Evolutionary conservation across 2,329 filamentous ascomycete species (phyloP).

Genomic region (Bipolaris sorokiniana): DNA sequence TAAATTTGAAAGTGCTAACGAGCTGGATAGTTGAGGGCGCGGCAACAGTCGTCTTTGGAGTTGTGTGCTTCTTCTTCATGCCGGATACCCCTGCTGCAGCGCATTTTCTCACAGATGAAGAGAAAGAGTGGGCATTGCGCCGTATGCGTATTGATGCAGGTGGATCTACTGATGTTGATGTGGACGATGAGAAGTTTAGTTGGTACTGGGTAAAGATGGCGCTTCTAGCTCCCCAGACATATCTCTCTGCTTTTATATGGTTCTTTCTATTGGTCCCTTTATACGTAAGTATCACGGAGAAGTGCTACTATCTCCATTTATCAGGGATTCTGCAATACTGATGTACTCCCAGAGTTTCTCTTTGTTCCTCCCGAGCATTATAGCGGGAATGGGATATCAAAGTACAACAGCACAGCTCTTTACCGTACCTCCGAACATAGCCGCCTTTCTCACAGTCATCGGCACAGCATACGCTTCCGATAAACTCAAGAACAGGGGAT

Average conservation of each 20-base stretch:
- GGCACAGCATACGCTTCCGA: conserved; percentile 56
- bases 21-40: conserved; percentile 37
- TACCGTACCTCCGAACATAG: conserved; percentile 54
- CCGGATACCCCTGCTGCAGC: conserved; percentile 55
- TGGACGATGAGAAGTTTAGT: conserved; percentile 49
- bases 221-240: conserved; percentile 42
- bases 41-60: conserved; percentile 46
- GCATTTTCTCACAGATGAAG: conserved; percentile 38
- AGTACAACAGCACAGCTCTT: conserved; percentile 50
- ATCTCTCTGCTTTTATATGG: conserved; percentile 49
- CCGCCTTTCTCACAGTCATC: conserved; percentile 46
- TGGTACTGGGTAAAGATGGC: conserved; percentile 52
- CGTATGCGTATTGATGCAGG: conserved; percentile 40
- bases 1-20: conserved; percentile 26
- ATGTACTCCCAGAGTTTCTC: conserved; percentile 35
- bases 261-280: conserved; percentile 54
- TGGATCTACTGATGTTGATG: conserved; percentile 31
- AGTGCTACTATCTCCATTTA: neutral
- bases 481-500: conserved; percentile 43
- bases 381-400: conserved; percentile 47
- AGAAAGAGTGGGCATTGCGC: conserved; percentile 32
- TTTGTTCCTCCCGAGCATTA: conserved; percentile 50
- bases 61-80: conserved; percentile 58
- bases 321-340: conserved; percentile 4
- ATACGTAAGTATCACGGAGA: conserved; percentile 35